Conservation (phyloP, 495 filamentous ascomycete genomes). For the Acidiella bohemica region DNA sequence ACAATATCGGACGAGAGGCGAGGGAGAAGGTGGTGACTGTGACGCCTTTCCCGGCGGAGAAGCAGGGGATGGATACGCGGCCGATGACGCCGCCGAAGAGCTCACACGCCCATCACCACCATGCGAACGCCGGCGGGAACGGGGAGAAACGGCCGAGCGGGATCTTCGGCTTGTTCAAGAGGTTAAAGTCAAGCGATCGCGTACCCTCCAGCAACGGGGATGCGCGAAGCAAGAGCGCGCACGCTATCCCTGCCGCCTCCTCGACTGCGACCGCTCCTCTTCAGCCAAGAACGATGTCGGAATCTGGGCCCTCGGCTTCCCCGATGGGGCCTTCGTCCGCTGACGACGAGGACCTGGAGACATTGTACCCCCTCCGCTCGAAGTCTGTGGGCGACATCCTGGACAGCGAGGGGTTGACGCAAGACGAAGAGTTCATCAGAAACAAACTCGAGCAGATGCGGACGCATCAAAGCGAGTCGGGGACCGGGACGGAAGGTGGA, state of each 20-base stretch:
- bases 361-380: constrained; percentile 3
- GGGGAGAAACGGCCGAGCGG: constrained; percentile 8
- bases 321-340: too few relatives aligned
- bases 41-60: too few relatives aligned
- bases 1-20: constrained; percentile 10
- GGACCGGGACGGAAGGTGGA: background rate
- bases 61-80: background rate
- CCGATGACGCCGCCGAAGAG: too few relatives aligned
- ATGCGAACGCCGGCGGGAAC: background rate
- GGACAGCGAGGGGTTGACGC: background rate
- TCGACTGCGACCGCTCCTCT: too few relatives aligned
- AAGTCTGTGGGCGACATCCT: constrained; percentile 16
- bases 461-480: constrained; percentile 3
- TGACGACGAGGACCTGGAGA: background rate
- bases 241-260: constrained; percentile 1
- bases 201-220: background rate
- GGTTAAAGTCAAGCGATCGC: background rate
- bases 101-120: too few relatives aligned
- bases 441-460: constrained; percentile 8
- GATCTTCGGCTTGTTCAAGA: constrained; percentile 11
- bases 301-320: constrained; percentile 8
- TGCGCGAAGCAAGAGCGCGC: background rate
- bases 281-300: constrained; percentile 11
- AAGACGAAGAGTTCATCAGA: constrained; percentile 7
- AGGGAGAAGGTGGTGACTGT: too few relatives aligned